Percentiles rank a stretch among this genome's conserved stretches.
phyloP scores from a whole-genome alignment of 331 rosid genomes.

The Stylosanthes scabra region DNA sequence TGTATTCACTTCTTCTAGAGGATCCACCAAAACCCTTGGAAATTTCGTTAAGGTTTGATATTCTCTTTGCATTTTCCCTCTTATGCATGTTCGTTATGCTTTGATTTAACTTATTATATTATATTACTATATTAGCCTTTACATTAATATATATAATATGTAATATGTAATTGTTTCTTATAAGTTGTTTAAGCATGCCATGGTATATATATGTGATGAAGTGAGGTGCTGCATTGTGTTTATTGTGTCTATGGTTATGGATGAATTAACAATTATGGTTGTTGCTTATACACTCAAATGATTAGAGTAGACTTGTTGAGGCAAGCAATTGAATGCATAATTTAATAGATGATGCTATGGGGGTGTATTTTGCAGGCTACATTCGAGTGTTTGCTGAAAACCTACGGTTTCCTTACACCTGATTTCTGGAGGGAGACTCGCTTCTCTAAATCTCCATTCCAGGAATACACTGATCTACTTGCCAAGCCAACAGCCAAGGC shows the following conservation, averaged over 20 bases:
- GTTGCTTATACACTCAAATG: neutral
- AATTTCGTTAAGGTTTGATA: conserved; percentile 42
- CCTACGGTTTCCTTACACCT: conserved; percentile 43
- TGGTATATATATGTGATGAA: neutral
- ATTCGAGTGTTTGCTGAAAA: conserved; percentile 43
- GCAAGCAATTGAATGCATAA: neutral
- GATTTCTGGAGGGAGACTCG: conserved; percentile 48
- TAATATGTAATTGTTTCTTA: too few species aligned
- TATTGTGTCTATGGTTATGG: too few species aligned
- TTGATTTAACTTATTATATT: too few species aligned
- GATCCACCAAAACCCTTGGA: conserved; percentile 49
- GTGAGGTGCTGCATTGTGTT: too few species aligned
- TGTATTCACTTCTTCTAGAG: conserved; percentile 47
- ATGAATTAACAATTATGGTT: neutral
- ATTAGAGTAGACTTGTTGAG: neutral
- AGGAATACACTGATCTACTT: conserved; percentile 42
- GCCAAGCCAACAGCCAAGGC: conserved; percentile 44
- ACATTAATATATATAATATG: too few species aligned
- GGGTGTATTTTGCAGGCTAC: conserved; percentile 35
- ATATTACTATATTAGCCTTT: too few species aligned
- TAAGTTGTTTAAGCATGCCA: neutral
- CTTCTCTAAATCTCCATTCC: conserved; percentile 45
- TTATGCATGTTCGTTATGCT: too few species aligned
- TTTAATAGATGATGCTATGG: neutral
- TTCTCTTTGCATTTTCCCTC: neutral